Evolutionary conservation across 345 rosid species (phyloP), one percentile per base, ranked within the genome.

Genomic region (Melaleuca quinquenervia): DNA sequence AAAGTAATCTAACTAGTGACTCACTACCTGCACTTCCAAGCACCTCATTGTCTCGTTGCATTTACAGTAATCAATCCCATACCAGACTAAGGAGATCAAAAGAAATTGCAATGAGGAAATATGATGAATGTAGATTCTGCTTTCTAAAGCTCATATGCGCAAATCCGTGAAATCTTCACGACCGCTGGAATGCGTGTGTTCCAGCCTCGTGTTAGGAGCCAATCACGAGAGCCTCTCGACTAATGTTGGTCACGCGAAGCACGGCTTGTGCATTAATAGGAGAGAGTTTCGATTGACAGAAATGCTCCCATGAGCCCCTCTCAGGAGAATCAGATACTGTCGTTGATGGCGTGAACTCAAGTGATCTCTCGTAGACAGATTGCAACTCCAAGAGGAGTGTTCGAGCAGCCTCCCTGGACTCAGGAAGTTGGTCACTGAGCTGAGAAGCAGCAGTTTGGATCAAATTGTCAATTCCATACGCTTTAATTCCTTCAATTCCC

Each of bases 381-480:
- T 95, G 97, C 86, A 96, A 92, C 87, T 95, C 95, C 91, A 95
- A 86, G 52, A 96, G 96, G 87, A 94, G 96, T 36, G 93, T 84
- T 52, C 99, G 92, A 83, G 99, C 98, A 89, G 98, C 98, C 90
- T 95, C 99, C 84, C 98, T 93, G 20, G 99, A 96, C 86, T 93
- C 99, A 22, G 98, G 99, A 88, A 96, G 99, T 87, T 95, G 95
- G 91, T 95, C 99, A 24, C 95, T 95, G 41, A 96, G 98, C 88
- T 96, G 98, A 80, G 97, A 93, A 18, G 98, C 96, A 58, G 96
- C 98, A 51, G 93, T 91, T 89, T 93, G 94, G 82, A 95, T 91
- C 93, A 96, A 88, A 88, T 93, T 94, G 89, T 93, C 98, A 5
- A 96, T 94, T 82, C 99, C 98, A 83, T 95, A 96, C 27, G 92